These are phyloP conservation scores for Saccharomyces paradoxus DNA, from an alignment of 805 yeast genomes.

Conservation along the genomic window DNA sequence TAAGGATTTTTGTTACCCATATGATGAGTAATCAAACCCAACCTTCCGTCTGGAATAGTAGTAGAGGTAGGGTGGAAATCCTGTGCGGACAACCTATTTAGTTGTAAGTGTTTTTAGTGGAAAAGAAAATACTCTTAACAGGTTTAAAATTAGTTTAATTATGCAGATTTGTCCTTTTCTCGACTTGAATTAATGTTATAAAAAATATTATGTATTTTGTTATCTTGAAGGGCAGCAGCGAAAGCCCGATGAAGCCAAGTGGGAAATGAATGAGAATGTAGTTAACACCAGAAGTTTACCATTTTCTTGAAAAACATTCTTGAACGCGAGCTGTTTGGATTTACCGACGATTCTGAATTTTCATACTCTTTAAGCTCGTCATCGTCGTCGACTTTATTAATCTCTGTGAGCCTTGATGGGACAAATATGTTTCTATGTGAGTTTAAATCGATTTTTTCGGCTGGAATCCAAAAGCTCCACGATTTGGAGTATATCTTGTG, in stretches of 20 bases:
- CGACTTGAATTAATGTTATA: neutral
- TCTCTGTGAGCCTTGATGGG: neutral
- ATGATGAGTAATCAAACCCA: neutral
- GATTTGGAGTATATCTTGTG: slow-evolving; percentile 37
- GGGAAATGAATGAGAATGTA: neutral
- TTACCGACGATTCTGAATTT: neutral
- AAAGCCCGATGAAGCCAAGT: neutral
- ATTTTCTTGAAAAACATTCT: neutral
- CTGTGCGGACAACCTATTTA: neutral
- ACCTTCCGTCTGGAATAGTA: too few relatives aligned
- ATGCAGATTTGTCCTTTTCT: neutral
- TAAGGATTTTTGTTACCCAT: neutral
- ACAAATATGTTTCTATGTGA: neutral
- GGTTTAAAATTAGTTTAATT: neutral
- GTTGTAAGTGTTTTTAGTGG: neutral
- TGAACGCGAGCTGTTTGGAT: neutral
- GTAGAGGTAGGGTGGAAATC: too few relatives aligned
- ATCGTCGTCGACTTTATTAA: neutral
- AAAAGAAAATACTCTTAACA: neutral
- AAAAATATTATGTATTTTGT: neutral
- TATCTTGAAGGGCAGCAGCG: neutral
- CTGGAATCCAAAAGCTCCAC: slow-evolving; percentile 30
- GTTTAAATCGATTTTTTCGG: slow-evolving; percentile 44
- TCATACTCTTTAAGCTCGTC: neutral
- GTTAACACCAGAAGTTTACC: neutral